These are phyloP conservation scores for Chytriomyces hyalinus DNA, from an alignment of 192 early-diverging fungal species.

Conservation along the genomic window DNA sequence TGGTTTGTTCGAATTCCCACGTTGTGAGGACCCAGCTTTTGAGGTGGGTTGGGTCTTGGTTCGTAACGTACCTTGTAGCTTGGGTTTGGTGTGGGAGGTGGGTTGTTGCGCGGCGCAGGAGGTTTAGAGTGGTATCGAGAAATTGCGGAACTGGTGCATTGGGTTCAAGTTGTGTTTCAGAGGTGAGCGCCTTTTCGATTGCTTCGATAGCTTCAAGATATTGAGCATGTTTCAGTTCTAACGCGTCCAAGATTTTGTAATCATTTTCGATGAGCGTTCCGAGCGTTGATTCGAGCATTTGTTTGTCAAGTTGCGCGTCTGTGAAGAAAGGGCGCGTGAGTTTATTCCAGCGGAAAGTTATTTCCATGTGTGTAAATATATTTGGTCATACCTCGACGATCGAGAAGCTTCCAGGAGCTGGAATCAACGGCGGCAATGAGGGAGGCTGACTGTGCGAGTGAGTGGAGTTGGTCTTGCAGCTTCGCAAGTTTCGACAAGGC, in stretches of 20 bases:
- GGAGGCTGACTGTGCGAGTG: not conserved
- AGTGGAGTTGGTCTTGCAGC: not conserved
- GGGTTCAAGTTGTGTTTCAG: constrained; percentile 11
- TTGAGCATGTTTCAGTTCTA: constrained; percentile 35
- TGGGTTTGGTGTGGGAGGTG: not conserved
- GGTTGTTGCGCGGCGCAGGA: constrained; percentile 20
- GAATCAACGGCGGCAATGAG: constrained; percentile 20
- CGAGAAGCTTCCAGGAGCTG: constrained; percentile 31
- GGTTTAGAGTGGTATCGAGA: constrained; percentile 31
- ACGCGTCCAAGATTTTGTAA: constrained; percentile 37
- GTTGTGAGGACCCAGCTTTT: constrained; percentile 29
- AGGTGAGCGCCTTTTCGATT: constrained; percentile 31
- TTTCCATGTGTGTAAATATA: no score
- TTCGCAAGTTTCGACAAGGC: not conserved
- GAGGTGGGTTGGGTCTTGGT: not conserved
- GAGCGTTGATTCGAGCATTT: constrained; percentile 32
- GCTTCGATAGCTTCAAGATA: constrained; percentile 41
- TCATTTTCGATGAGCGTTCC: constrained; percentile 42
- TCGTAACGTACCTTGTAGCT: no score
- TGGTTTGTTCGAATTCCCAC: constrained; percentile 43
- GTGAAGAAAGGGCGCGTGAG: not conserved
- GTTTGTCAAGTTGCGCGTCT: constrained; percentile 30
- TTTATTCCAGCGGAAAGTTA: no score
- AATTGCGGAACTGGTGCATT: constrained; percentile 31
- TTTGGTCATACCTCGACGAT: not conserved